Percentiles rank a stretch among this genome's conserved stretches.
These are phyloP conservation scores for Adansonia gregorii DNA, from an alignment of 441 rosid genomes.

Conservation along the genomic window DNA sequence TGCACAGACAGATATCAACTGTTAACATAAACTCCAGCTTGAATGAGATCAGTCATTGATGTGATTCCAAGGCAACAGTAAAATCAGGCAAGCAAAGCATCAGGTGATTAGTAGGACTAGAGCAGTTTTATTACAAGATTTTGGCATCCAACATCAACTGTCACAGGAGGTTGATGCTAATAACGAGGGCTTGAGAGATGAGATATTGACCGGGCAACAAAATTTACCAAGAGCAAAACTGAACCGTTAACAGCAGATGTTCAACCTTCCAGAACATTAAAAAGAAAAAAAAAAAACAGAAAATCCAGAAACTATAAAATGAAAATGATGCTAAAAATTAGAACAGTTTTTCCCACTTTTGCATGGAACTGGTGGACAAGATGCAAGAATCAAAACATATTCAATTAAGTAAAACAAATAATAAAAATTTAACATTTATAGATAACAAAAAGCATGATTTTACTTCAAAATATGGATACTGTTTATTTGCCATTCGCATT, in stretches of 20 bases:
- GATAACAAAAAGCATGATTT: conserved; percentile 6
- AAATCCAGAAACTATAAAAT: not conserved
- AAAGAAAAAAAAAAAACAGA: not conserved
- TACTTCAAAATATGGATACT: conserved; percentile 6
- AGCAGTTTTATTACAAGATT: not conserved
- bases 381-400: conserved; percentile 1
- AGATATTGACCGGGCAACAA: conserved; percentile 2
- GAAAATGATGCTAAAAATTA: not conserved
- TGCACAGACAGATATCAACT: conserved; percentile 40
- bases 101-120: not conserved
- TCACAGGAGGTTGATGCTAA: conserved; percentile 14
- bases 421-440: not conserved
- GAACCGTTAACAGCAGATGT: not conserved
- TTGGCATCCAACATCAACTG: conserved; percentile 17
- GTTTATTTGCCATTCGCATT: not conserved
- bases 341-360: not conserved
- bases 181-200: not conserved
- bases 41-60: conserved; percentile 4
- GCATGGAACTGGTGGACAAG: conserved; percentile 9
- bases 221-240: not conserved
- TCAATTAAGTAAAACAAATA: not conserved
- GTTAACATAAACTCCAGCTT: not conserved
- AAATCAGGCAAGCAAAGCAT: not conserved
- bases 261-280: conserved; percentile 15
- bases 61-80: conserved; percentile 12